These are phyloP conservation scores for Annulohypoxylon stygium DNA, from an alignment of 495 filamentous ascomycete genomes.

Conservation along the genomic window DNA sequence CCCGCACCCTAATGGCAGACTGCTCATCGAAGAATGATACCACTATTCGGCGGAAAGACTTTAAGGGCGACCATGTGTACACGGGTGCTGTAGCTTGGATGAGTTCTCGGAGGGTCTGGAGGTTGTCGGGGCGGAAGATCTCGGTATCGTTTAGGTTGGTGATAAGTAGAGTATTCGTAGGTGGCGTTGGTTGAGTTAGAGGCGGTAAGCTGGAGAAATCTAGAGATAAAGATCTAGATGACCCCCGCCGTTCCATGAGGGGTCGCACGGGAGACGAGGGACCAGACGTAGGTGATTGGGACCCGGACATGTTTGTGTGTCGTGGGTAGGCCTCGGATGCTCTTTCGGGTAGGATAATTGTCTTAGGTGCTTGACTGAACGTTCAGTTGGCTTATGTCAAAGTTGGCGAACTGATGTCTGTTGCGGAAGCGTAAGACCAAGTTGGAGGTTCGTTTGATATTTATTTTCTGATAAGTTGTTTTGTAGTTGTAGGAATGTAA, in stretches of 20 bases:
- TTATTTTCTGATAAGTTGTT: neutral
- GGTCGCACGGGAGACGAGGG: slow-evolving; percentile 50
- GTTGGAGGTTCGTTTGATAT: neutral
- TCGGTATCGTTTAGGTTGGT: slow-evolving; percentile 83
- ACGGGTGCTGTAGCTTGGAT: slow-evolving; percentile 77
- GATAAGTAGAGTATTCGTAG: slow-evolving; percentile 94
- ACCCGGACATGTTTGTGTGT: slow-evolving; percentile 45
- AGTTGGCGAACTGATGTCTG: neutral
- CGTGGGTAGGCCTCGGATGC: neutral
- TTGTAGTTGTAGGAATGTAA: slow-evolving; percentile 31
- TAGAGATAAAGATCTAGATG: slow-evolving; percentile 73
- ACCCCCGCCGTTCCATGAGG: slow-evolving; percentile 48
- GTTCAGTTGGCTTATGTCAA: slow-evolving; percentile 2
- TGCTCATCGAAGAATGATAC: slow-evolving; percentile 83
- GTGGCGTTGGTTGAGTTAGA: slow-evolving; percentile 80
- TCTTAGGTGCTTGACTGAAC: neutral
- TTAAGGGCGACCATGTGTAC: slow-evolving; percentile 90
- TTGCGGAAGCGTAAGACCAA: neutral
- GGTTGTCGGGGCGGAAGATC: slow-evolving; percentile 82
- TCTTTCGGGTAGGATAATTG: slow-evolving; percentile 7
- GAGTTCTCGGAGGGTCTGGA: slow-evolving; percentile 79
- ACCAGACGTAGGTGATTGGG: slow-evolving; percentile 51
- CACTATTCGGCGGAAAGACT: slow-evolving; percentile 91
- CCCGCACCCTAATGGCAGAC: slow-evolving; percentile 78
- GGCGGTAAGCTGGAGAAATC: slow-evolving; percentile 86